Base-by-base conservation (phyloP, 106 monocot species). In the Apostasia ramifera region DNA sequence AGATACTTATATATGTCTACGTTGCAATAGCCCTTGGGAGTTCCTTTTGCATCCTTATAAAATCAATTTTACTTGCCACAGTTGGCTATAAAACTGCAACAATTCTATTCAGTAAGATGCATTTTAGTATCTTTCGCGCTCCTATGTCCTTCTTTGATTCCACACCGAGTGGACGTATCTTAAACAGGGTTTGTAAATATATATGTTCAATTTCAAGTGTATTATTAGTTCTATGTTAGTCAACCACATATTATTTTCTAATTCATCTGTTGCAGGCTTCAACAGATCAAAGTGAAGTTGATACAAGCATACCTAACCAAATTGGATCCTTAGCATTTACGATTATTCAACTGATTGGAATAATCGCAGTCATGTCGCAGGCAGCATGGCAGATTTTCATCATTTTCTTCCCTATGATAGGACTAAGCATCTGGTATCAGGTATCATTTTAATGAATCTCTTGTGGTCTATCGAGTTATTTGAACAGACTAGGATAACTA, bases 141-240 rank as follows among this genome's bases (percentile, higher is more conserved):
- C 86, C 92, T 0, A 97, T 97, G 92, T 84, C 91, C 40, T 97
- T 89, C 73, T 95, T 95, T 65, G 90, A 94, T 85, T 87, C 94
- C 68, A 94, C 91, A 44, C 94, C 94, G 4, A 94, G 84, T 50
- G 90, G 91, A 0, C 85, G 91, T 2, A 95, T 95, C 75, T 60
- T 95, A 42, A 95, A 82, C 66, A 83, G 94, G 55, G 94, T 91
- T 80, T 82, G 81, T 63, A 46, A 58, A 54, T 42, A 9, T 9
- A 37, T 13, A 26, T 62, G 39, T 62, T 44, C 1, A 12, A 43
- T 40, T 26, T 26, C 26, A 26, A 26, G 26, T 26, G 26, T 26
- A 26, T 26, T 26, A 26, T 26, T 26, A 26, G 26, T 26, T 26
- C 26, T 26, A 26, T 26, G 26, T 26, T 26, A 26, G 26, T 26